Base-by-base conservation (phyloP, 2,329 filamentous ascomycete species). In the Lachnellula occidentalis region DNA sequence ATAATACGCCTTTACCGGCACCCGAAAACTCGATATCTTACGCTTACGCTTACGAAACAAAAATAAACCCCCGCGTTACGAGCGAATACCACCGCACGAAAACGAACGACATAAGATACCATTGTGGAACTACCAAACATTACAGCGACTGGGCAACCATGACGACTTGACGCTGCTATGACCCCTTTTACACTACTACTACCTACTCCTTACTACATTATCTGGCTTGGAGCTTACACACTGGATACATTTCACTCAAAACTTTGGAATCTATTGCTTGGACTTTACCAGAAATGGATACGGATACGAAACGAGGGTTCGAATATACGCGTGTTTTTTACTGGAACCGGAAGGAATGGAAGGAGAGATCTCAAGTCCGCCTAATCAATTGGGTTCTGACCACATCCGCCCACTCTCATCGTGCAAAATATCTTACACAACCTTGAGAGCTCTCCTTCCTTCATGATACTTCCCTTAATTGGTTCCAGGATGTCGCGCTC, bases 81-180 rank as follows among this genome's bases (percentile, higher is more conserved):
- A 37, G 43, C 50, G 46, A 56, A 55, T 45, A 45, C 5, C 22
- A 43, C 54, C 48, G 54, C 53, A 55, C 56, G 58, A 55, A 42
- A 43, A 50, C 46, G 50, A 56, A 57, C 54, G 56, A 64, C 24
- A 57, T 57, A 64, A 62, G 64, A 67, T 65, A 67, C 62, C 61
- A 60, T 58, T 50, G 54, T 56, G 54, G 39, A 50, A 56, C 41
- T 45, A 45, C 22, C 50, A 41, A 53, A 47, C 50, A 55, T 58
- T 66, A 68, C 64, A 68, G 62, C 65, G 65, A 67, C 58, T 66
- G 66, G 66, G 66, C 66, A 66, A 68, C 66, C 66, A 67, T 66
- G 55, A 68, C 57, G 65, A 66, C 56, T 66, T 55, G 27, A 68
- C 63, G 65, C 64, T 64, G 61, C 59, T 57, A 66, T 61, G 63